Base-by-base conservation (phyloP, 2,329 filamentous ascomycete species). In the Claviceps fusiformis region DNA sequence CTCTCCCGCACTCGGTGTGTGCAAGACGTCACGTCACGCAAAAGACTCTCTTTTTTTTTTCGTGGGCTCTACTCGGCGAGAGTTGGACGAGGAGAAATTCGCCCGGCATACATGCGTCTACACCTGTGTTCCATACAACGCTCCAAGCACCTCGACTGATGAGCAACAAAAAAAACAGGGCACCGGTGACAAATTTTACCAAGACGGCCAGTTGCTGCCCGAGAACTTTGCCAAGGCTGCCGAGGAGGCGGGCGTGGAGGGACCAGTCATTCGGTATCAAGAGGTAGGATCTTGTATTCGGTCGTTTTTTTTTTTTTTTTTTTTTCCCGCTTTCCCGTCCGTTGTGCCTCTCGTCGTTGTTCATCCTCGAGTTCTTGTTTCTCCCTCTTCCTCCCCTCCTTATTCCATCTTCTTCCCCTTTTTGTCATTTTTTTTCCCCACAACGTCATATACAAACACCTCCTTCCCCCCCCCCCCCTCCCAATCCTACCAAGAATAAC, bases 151-250 rank as follows among this genome's bases (percentile, higher is more conserved):
- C 9, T 13, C 11, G 3, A 4, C 43, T 49, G 11, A 49, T 35
- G 27, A 33, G 31, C 19, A 5, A 27, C 15, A 46, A 50, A 37
- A 19, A 33, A n/a, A 13, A 7, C 24, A 88, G 85, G 93, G 93
- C 46, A 95, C 90, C 4, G 89, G 82, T 29, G 93, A 98, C 75
- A 89, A 92, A 72, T 98, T 97, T 71, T 97, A 97, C 75, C 92
- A 95, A 75, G 84, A 95, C 70, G 82, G 83, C 50, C 93, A 98
- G 72, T 77, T 98, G 55, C 79, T 97, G 46, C 93, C 92, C 0
- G 93, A 98, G 78, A 97, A 97, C 71, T 83, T 98, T 54, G 81
- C 86, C 61, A 79, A 82, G 64, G 91, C 87, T 13, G 89, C 85
- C 57, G 84, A 88, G 73, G 83, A 86, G 61, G 80, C 82, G 31